phyloP scores from a whole-genome alignment of 345 rosid species.

The Geranium rotundifolium region DNA sequence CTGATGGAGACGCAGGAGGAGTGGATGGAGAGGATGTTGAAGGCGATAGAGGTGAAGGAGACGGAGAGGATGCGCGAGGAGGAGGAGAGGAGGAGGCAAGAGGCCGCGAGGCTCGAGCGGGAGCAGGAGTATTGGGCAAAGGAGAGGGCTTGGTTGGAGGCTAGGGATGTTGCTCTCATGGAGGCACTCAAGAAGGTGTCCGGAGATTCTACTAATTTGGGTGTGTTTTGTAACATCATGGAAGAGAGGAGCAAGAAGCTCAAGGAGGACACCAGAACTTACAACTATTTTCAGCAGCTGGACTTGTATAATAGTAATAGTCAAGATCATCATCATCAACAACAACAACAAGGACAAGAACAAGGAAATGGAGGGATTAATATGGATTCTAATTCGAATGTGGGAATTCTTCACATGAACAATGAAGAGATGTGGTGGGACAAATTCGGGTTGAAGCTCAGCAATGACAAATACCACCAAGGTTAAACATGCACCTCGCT shows the following conservation, averaged over 20 bases:
- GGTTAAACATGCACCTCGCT: background rate
- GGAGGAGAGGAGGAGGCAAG: conserved; percentile 45
- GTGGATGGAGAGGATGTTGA: conserved; percentile 57
- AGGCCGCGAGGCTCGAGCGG: conserved; percentile 26
- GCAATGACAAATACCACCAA: background rate
- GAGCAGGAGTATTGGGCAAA: conserved; percentile 42
- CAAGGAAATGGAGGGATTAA: background rate
- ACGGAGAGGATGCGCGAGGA: conserved; percentile 30
- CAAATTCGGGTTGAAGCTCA: background rate
- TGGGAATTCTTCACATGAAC: background rate
- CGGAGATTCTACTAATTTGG: background rate
- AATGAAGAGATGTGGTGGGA: background rate
- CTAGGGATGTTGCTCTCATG: conserved; percentile 36
- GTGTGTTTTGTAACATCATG: background rate
- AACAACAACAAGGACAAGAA: background rate
- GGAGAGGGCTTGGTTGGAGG: conserved; percentile 42
- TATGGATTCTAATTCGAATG: background rate
- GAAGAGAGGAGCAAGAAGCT: too few species aligned
- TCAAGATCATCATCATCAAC: too few species aligned
- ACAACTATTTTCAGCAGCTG: background rate
- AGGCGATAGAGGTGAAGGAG: conserved; percentile 38
- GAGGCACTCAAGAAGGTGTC: conserved; percentile 29
- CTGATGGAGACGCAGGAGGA: conserved; percentile 40
- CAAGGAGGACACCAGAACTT: background rate
- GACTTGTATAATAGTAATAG: background rate